Percentiles rank a stretch among this genome's conserved stretches.
Evolutionary conservation across 2,329 filamentous ascomycete species (phyloP).

Genomic region (Pseudocercospora crystallina): DNA sequence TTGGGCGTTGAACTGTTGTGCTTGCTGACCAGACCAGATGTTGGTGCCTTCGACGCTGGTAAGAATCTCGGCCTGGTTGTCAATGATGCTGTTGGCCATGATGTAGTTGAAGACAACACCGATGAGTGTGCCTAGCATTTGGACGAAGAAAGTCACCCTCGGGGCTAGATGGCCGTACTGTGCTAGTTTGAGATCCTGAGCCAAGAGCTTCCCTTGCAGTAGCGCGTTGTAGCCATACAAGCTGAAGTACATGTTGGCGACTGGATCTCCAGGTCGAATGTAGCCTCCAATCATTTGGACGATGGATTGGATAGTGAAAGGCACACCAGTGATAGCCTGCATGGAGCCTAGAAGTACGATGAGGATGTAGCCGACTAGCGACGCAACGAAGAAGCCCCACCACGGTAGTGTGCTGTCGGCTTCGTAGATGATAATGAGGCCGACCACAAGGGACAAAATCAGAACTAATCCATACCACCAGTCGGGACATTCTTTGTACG

Average conservation of each 20-base stretch:
- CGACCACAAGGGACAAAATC: conserved; percentile 8
- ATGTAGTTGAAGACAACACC: conserved; percentile 79
- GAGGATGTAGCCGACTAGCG: conserved; percentile 72
- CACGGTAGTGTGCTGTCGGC: conserved; percentile 74
- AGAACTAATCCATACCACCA: conserved; percentile 61
- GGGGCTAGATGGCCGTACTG: conserved; percentile 89
- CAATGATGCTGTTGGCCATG: conserved; percentile 53
- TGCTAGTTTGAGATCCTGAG: conserved; percentile 79
- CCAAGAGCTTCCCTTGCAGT: conserved; percentile 80
- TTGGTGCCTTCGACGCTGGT: conserved; percentile 50
- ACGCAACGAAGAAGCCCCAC: conserved; percentile 74
- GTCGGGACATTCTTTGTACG: conserved; percentile 77
- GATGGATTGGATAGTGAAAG: conserved; percentile 38
- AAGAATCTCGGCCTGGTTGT: conserved; percentile 39
- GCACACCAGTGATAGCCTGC: conserved; percentile 78
- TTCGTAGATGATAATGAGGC: conserved; percentile 40
- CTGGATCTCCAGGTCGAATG: conserved; percentile 79
- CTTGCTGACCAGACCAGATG: conserved; percentile 50
- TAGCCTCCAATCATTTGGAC: conserved; percentile 79
- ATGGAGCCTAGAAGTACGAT: conserved; percentile 90
- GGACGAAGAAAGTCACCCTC: conserved; percentile 69
- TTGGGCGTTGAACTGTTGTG: conserved; percentile 47
- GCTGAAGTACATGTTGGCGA: conserved; percentile 83
- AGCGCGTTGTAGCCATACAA: conserved; percentile 54
- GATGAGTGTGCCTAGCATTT: conserved; percentile 74